phyloP scores from a whole-genome alignment of 192 early-diverging fungal genomes.

The Endogone sp. region DNA sequence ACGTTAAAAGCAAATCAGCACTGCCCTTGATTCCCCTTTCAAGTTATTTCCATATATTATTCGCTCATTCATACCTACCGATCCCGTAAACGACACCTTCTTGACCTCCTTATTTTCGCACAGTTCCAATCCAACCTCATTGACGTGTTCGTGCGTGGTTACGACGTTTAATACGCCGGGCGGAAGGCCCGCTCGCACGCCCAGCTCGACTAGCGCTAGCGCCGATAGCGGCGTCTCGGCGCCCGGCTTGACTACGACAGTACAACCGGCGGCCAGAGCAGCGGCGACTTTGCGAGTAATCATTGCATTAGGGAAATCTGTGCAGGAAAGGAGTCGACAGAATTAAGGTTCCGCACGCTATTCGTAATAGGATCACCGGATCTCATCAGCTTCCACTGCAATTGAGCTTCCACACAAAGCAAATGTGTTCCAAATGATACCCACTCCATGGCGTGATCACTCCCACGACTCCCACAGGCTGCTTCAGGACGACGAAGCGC shows the following conservation, averaged over 20 bases:
- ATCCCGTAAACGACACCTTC: constrained; percentile 80
- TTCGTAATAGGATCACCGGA: too few species aligned
- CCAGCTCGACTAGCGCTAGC: constrained; percentile 48
- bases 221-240: constrained; percentile 53
- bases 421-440: too few species aligned
- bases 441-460: constrained; percentile 76
- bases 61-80: constrained; percentile 35
- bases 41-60: constrained; percentile 1
- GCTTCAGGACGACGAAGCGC: constrained; percentile 65
- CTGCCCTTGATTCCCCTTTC: not conserved
- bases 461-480: constrained; percentile 75
- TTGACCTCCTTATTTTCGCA: constrained; percentile 52
- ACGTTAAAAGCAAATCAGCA: too few species aligned
- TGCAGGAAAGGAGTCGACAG: too few species aligned
- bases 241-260: constrained; percentile 67
- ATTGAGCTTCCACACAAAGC: too few species aligned
- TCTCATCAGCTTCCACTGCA: too few species aligned
- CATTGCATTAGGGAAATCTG: constrained; percentile 90
- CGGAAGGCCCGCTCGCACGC: constrained; percentile 55
- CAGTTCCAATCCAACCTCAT: constrained; percentile 55
- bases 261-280: constrained; percentile 75
- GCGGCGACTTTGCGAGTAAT: constrained; percentile 71
- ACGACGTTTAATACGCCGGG: constrained; percentile 68
- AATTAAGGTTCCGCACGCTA: too few species aligned
- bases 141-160: constrained; percentile 44